Evolutionary conservation across 2,329 filamentous ascomycete genomes (phyloP), one percentile per base, ranked within the genome.

Genomic region (Allantophomopsis lycopodina): DNA sequence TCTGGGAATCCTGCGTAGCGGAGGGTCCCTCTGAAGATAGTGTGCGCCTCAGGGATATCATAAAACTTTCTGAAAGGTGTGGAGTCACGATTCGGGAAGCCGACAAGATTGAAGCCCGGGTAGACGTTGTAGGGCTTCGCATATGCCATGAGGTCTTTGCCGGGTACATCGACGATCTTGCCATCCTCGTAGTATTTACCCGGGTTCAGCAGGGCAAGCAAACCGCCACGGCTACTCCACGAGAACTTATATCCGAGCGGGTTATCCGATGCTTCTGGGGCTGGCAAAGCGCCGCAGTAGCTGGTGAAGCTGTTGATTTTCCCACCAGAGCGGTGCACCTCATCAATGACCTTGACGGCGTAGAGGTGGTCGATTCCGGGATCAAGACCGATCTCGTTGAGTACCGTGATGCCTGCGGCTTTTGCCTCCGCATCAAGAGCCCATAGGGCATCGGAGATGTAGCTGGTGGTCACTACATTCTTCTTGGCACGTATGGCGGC

Each of bases 211-310:
- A 82, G 66, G 2, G 79, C 79, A 17, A 83, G 66, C 10, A 84
- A 62, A 15, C 81, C 77, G 52, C 79, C 79, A 35, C 78, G 69
- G 46, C 72, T 72, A 37, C 71, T 71, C 69, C 69, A 73, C 3
- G 75, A 80, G 66, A 83, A 83, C 60, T 83, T 83, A 69, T 82
- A 83, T 12, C 77, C 76, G 2, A 83, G 65, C 13, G 78, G 78
- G 60, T 83, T 83, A 57, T 77, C 71, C 5, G 74, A 76, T 55
- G 61, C 60, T 56, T 81, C 75, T 13, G 49, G 59, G 2, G 68
- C 64, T 4, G 66, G 65, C 3, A 79, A 63, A 48, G 76, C 76
- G 53, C 76, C 74, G 45, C 79, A 83, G 64, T 76, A 83, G 32
- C 71, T 77, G 47, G 74, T 61, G 63, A 83, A 83, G 42, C 68